Conservation (phyloP, 2,329 filamentous ascomycete genomes). For the Sclerotiophoma versabilis region DNA sequence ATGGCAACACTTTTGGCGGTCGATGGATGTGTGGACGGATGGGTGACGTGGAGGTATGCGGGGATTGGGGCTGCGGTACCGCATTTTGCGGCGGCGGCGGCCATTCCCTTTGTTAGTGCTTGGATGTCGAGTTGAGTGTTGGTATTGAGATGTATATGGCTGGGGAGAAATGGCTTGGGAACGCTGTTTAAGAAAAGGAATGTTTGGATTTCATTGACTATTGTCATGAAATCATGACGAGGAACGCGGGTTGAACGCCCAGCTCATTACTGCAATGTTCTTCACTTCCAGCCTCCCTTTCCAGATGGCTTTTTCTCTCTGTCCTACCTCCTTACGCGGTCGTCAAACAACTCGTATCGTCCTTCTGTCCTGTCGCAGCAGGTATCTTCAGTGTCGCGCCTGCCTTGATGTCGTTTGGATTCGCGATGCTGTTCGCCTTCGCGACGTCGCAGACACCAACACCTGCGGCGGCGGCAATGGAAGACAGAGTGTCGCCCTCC, state of each 20-base stretch:
- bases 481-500: constrained; percentile 16
- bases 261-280: too few species aligned
- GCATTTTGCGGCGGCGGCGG: constrained; percentile 22
- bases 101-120: constrained; percentile 18
- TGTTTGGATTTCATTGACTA: too few species aligned
- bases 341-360: constrained; percentile 6
- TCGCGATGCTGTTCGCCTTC: constrained; percentile 8
- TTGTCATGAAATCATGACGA: too few species aligned
- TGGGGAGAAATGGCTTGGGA: too few species aligned
- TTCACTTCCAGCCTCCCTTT: not conserved
- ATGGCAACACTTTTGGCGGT: constrained; percentile 24
- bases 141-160: too few species aligned
- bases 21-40: constrained; percentile 21
- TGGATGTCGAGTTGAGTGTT: constrained; percentile 22
- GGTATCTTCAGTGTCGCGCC: constrained; percentile 14
- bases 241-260: too few species aligned
- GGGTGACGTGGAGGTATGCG: constrained; percentile 21
- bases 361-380: not conserved
- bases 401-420: constrained; percentile 6
- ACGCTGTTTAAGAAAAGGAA: too few species aligned
- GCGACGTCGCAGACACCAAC: constrained; percentile 19
- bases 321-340: not conserved
- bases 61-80: constrained; percentile 12
- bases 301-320: not conserved
- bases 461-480: constrained; percentile 2